Evolutionary conservation across 176 grass and related monocot species (phyloP).

Genomic region (Carex kokanica): DNA sequence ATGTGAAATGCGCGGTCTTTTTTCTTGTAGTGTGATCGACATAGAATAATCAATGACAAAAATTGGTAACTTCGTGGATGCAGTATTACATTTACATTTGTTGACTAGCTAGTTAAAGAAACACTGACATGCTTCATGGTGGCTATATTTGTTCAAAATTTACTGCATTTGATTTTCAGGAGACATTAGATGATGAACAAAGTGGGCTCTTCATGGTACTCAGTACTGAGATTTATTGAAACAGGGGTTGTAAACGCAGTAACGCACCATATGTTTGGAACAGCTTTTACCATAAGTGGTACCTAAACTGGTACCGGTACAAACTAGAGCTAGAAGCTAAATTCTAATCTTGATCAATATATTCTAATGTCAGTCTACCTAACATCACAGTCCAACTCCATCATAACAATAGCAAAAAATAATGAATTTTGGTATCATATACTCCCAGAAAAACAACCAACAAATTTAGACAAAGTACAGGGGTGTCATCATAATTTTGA

Average conservation of each 20-base stretch:
- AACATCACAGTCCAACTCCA: too few relatives aligned
- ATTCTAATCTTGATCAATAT: neutral
- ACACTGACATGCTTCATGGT: neutral
- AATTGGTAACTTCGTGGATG: neutral
- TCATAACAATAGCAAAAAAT: too few relatives aligned
- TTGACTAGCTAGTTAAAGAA: neutral
- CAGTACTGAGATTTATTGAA: neutral
- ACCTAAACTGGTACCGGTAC: neutral
- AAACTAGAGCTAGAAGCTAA: neutral
- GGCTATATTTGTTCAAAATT: neutral
- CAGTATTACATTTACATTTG: neutral
- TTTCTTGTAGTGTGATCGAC: neutral
- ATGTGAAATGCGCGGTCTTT: neutral
- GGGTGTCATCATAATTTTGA: too few relatives aligned
- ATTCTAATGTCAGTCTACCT: neutral
- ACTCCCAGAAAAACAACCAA: too few relatives aligned
- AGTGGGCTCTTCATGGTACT: neutral
- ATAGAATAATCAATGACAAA: neutral
- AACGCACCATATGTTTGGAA: too few relatives aligned
- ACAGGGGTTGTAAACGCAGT: too few relatives aligned
- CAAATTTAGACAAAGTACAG: too few relatives aligned
- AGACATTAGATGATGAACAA: too few relatives aligned
- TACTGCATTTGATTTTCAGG: neutral
- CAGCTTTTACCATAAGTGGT: neutral
- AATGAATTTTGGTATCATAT: too few relatives aligned